Base-by-base conservation (phyloP, 306 rosid species). In the Psophocarpus tetragonolobus region DNA sequence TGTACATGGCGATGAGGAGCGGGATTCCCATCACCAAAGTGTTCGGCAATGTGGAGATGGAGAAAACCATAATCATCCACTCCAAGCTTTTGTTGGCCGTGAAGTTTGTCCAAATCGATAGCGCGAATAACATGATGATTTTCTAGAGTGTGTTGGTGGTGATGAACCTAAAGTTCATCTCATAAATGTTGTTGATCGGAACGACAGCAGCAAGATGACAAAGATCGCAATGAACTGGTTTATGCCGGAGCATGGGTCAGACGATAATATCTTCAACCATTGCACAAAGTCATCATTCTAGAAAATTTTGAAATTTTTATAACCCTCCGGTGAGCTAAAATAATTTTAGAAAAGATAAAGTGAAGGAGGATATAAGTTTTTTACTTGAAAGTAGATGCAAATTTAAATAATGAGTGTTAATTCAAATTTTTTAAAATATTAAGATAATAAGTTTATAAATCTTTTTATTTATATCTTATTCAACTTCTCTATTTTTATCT, bases 251-350 rank as follows among this genome's bases (percentile, higher is more conserved):
- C 99, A 96, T 72, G 92, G 99, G 89, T 96, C 99, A 33, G 96
- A 94, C n/a, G 99, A 88, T 93, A 96, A 92, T 38, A 96, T 96
- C 91, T 91, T 96, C 99, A 98, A 96, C 99, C 99, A 96, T 24
- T 97, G 89, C 8, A 96, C 98, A 3, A 98, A 92, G 1, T 97
- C 98, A n/a, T n/a, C n/a, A n/a, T n/a, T n/a, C n/a, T n/a, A n/a
- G n/a, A n/a, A n/a, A n/a, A n/a, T n/a, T n/a, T n/a, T n/a, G n/a
- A n/a, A n/a, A n/a, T n/a, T n/a, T n/a, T n/a, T n/a, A n/a, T n/a
- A n/a, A n/a, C n/a, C n/a, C n/a, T n/a, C n/a, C n/a, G n/a, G n/a
- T n/a, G n/a, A n/a, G n/a, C n/a, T n/a, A n/a, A n/a, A n/a, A n/a
- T n/a, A n/a, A n/a, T n/a, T n/a, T n/a, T n/a, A n/a, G n/a, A n/a